Evolutionary conservation across 2,329 filamentous ascomycete species (phyloP), one percentile per base, ranked within the genome.

Genomic region (Chrysoporthe puriensis): DNA sequence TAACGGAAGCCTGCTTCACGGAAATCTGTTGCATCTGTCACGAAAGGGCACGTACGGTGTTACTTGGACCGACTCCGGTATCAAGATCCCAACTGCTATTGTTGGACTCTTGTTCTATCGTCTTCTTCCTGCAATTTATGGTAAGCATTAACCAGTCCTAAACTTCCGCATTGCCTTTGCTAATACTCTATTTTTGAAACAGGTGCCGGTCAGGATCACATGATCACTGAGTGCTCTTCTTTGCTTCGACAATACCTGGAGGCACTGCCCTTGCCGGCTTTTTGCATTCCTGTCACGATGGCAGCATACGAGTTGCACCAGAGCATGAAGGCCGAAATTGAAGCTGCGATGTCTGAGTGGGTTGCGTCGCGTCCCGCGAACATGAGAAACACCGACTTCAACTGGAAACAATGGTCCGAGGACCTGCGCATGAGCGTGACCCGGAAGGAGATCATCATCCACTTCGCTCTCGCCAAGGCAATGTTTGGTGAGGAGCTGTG

Each of bases 11-110:
- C 26, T 26, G 26, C 26, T 26, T 26, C 26, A 26, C 26, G 26
- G 26, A 26, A 26, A 26, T 2, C 26, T 26, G 26, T 26, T 26
- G 26, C 34, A 7, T 13, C 36, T 1, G 56, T 43, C 42, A 40
- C 62, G 59, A 1, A 58, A 70, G 66, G 68, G 68, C 18, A 63
- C 62, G 8, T 70, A 57, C 21, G 68, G 68, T 7, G n/a, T 70
- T 18, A 66, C 68, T 4, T 63, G 26, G 16, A 56, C 8, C 16
- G 61, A 68, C 14, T 59, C 66, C 8, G 68, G 68, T 0, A 32
- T 63, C 59, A 66, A 63, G 4, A 65, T 68, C n/a, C 44, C 57
- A 4, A 44, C 65, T n/a, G 68, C 68, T 13, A 32, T 68, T 34
- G 36, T n/a, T 14, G 63, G 61, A 18, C 21, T 43, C 8, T 48